These are phyloP conservation scores for Cryptococcus neoformans DNA, from an alignment of 1,284 basidiomycete species.

Conservation along the genomic window DNA sequence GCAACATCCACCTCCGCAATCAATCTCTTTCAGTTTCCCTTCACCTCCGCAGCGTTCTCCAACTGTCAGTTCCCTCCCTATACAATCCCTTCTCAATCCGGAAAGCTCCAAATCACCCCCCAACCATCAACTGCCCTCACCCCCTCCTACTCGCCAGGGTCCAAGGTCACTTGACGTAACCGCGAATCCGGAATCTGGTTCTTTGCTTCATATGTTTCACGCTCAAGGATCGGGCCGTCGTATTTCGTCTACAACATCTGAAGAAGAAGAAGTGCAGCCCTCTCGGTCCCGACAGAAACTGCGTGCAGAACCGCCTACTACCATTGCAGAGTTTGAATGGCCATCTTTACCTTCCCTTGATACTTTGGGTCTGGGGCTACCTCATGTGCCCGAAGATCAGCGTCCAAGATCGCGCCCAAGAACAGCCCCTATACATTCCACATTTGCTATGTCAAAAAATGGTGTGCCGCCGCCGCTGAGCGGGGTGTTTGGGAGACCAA, in stretches of 20 bases:
- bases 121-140: not conserved
- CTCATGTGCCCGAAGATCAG: constrained; percentile 27
- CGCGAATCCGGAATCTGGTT: constrained; percentile 10
- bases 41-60: constrained; percentile 1
- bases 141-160: not conserved
- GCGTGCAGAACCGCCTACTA: not conserved
- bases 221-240: constrained; percentile 20
- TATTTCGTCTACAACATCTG: constrained; percentile 37
- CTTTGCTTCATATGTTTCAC: constrained; percentile 15
- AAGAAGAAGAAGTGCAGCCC: constrained; percentile 39
- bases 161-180: constrained; percentile 1
- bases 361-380: constrained; percentile 34
- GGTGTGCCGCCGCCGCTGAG: not conserved
- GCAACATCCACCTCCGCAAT: not conserved
- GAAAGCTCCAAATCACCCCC: constrained; percentile 4
- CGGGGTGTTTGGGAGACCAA: not conserved
- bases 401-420: constrained; percentile 15
- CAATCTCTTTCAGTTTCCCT: not conserved
- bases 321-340: constrained; percentile 4
- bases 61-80: not conserved
- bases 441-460: constrained; percentile 11
- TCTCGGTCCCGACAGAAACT: constrained; percentile 20
- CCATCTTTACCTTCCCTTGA: constrained; percentile 34
- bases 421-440: constrained; percentile 28
- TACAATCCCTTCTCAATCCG: constrained; percentile 9